phyloP scores from a whole-genome alignment of 805 yeast genomes.

The Priceomyces castillae region DNA sequence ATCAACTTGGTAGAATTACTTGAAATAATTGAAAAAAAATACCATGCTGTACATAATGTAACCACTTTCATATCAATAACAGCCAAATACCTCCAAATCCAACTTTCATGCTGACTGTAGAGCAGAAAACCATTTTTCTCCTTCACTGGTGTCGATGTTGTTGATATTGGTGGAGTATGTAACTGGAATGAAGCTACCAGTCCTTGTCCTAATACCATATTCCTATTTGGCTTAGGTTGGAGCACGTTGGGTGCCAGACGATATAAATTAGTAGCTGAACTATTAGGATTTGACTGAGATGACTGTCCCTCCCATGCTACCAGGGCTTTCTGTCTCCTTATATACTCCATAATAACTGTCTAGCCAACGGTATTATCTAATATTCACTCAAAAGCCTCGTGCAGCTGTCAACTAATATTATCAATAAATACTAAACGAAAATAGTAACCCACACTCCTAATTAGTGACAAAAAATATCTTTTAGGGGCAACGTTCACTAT shows the following conservation, averaged over 20 bases:
- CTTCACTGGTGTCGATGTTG: slow-evolving; percentile 28
- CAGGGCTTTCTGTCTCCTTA: not conserved
- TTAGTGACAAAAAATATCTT: too few species aligned
- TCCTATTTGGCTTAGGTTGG: not conserved
- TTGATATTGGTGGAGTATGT: slow-evolving; percentile 37
- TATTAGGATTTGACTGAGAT: slow-evolving; percentile 35
- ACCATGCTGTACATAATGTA: slow-evolving; percentile 72
- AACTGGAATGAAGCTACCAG: slow-evolving; percentile 17
- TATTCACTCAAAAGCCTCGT: too few species aligned
- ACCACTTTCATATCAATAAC: slow-evolving; percentile 20
- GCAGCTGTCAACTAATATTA: not conserved
- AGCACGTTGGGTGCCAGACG: slow-evolving; percentile 14
- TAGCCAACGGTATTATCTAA: too few species aligned
- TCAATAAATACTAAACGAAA: not conserved
- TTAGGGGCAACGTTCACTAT: too few species aligned
- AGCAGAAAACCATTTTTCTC: slow-evolving; percentile 11
- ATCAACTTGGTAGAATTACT: slow-evolving; percentile 80
- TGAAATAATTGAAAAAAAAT: slow-evolving; percentile 73
- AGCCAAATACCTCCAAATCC: slow-evolving; percentile 23
- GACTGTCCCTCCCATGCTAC: slow-evolving; percentile 3
- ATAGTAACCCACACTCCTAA: too few species aligned
- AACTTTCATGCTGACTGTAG: slow-evolving; percentile 1
- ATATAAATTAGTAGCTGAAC: slow-evolving; percentile 32
- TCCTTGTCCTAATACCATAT: not conserved
- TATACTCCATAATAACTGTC: not conserved